Evolutionary conservation across 2,329 filamentous ascomycete species (phyloP), one percentile per base, ranked within the genome.

Genomic region (Alternaria arbusti): DNA sequence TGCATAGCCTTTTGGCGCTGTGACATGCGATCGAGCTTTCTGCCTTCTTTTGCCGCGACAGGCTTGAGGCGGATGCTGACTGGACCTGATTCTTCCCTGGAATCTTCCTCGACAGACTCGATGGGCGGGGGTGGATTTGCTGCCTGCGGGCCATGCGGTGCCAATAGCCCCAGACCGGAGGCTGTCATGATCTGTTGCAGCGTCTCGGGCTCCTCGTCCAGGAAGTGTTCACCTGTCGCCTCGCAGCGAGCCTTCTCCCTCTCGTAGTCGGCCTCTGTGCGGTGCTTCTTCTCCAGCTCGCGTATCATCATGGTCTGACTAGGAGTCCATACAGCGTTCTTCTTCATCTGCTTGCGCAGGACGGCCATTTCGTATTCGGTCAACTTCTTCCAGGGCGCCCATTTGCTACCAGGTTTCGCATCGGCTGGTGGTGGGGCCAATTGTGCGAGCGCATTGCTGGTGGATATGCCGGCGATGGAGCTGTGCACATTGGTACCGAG

Each of bases 321-420:
- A 0, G 92, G 92, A 3, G 88, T 89, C 92, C 92, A 96, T 5
- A 92, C 90, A 0, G 92, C 91, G 74, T 96, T 96, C 84, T 96
- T 96, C 86, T 96, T 96, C 92, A 96, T 96, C 17, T 91, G 86
- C 81, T 96, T 96, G 64, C 92, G 85, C 8, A 96, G 84, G 66
- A 89, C 87, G 6, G 88, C 88, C 87, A 90, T 89, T 72, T 90
- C 88, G 81, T 86, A 90, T 68, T 90, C 88, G 3, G 88, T 90
- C 65, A 90, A 79, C 61, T 87, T 86, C 70, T 88, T 82, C 88
- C 88, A 90, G 2, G 88, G 88, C 64, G 85, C 80, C 79, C 86
- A 86, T 71, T 86, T 85, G 77, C 87, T 89, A 49, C 88, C 88
- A 23, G 86, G 82, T 57, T 82, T 81, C 8, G 88, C 88, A 74